Conservation (phyloP, 2,329 filamentous ascomycete species). For the Thermothelomyces thermophilus region DNA sequence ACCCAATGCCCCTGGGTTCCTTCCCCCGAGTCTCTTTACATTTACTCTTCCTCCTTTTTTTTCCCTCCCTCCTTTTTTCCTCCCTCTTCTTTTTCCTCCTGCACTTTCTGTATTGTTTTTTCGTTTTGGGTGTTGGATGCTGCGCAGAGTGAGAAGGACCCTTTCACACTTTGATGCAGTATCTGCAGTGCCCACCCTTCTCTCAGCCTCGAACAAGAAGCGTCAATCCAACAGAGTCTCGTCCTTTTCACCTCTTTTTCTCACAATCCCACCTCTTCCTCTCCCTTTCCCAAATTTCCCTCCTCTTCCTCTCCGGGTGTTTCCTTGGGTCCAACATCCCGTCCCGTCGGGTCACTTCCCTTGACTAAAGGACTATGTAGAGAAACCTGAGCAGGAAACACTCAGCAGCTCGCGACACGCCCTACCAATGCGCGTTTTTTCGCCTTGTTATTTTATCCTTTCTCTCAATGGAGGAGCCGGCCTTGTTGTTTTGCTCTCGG, state of each 20-base stretch:
- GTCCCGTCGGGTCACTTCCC: conserved; percentile 19
- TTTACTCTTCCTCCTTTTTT: too few relatives aligned
- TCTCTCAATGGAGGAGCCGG: neutral
- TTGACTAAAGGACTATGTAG: conserved; percentile 27
- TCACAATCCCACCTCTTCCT: neutral
- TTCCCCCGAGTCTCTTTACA: too few relatives aligned
- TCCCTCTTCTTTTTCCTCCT: neutral
- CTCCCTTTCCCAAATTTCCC: neutral
- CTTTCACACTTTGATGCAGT: conserved; percentile 1
- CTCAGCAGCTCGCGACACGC: conserved; percentile 11
- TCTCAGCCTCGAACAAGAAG: conserved; percentile 19
- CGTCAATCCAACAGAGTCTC: neutral
- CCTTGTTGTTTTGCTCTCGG: too few relatives aligned
- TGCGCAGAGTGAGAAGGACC: too few relatives aligned
- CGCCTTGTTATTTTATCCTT: neutral
- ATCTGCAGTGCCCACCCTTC: conserved; percentile 16
- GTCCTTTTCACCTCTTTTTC: neutral
- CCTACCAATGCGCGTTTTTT: neutral
- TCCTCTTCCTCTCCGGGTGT: conserved; percentile 5
- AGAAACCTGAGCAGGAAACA: conserved; percentile 25
- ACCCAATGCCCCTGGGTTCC: too few relatives aligned
- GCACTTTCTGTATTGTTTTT: conserved; percentile 6
- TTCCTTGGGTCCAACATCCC: conserved; percentile 1
- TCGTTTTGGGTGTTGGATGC: too few relatives aligned
- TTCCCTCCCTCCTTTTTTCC: conserved; percentile 2